phyloP scores from a whole-genome alignment of 2,329 filamentous ascomycete genomes.

The Cytospora schulzeri region DNA sequence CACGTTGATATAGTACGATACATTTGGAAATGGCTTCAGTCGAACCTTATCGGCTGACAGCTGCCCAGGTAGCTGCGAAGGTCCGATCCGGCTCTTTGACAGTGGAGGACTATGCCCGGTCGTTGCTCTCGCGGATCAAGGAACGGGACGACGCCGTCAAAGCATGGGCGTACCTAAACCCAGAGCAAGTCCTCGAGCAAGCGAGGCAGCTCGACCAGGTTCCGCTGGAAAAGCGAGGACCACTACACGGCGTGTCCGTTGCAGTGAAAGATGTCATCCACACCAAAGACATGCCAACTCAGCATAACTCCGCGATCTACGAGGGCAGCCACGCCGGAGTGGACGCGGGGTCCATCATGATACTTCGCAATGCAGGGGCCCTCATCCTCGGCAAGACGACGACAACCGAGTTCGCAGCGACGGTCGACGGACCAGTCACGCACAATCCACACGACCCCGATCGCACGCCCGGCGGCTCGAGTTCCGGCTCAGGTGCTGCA shows the following conservation, averaged over 20 bases:
- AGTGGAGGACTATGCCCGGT: slow-evolving; percentile 51
- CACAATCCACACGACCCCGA: slow-evolving; percentile 56
- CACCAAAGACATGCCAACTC: slow-evolving; percentile 62
- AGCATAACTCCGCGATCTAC: slow-evolving; percentile 59
- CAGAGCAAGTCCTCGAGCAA: slow-evolving; percentile 49
- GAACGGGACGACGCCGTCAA: slow-evolving; percentile 47
- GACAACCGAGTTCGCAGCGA: slow-evolving; percentile 67
- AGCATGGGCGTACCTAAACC: slow-evolving; percentile 54
- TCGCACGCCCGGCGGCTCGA: slow-evolving; percentile 67
- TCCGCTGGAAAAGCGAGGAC: slow-evolving; percentile 50
- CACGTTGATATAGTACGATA: background rate
- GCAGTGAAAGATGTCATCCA: slow-evolving; percentile 63
- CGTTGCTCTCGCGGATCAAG: slow-evolving; percentile 49
- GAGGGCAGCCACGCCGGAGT: slow-evolving; percentile 45
- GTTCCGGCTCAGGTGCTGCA: slow-evolving; percentile 66
- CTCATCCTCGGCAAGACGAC: slow-evolving; percentile 62
- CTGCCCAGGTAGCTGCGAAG: slow-evolving; percentile 42
- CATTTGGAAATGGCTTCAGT: background rate
- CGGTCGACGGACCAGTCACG: slow-evolving; percentile 54
- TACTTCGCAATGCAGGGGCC: slow-evolving; percentile 57
- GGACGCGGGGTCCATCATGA: slow-evolving; percentile 55
- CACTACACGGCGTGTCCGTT: slow-evolving; percentile 59
- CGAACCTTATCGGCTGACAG: slow-evolving; percentile 38
- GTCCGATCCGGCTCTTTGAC: slow-evolving; percentile 46
- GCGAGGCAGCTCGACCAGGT: slow-evolving; percentile 54